Evolutionary conservation across 2,329 filamentous ascomycete genomes (phyloP), one percentile per base, ranked within the genome.

Genomic region (Cryphonectria radicalis): DNA sequence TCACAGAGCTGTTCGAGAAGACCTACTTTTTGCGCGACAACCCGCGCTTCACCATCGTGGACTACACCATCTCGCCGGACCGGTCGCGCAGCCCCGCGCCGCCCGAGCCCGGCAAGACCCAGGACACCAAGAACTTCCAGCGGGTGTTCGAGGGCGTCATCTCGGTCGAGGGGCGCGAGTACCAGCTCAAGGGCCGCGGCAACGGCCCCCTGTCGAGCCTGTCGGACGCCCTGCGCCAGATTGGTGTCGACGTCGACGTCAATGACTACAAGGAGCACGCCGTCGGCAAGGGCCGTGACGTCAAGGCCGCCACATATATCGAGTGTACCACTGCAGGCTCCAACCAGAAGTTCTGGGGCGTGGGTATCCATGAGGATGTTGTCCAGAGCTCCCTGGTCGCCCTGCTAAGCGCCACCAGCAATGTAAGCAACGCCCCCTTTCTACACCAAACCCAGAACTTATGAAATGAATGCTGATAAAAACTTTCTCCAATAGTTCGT

Each of bases 211-310:
- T 98, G 76, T 98, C 94, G 4, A 93, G 92, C 74, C 84, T 98
- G 78, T 93, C 93, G 1, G 91, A 94, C 76, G 95, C 95, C 22
- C 87, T 99, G 60, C 89, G 89, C 76, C 86, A 86, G 22, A 83
- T 98, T 46, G 93, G 93, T 71, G 91, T 98, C 74, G 91, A 97
- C 78, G 85, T 98, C 35, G 95, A 98, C 78, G 94, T 98, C 67
- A 89, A 91, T 63, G 94, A 98, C 80, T 98, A 98, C 86, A 97
- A 97, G 85, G 96, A 98, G 82, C 95, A 98, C 82, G 92, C 95
- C 40, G 94, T 98, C 76, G 94, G 94, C 75, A 86, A 87, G 67
- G 93, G 93, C 73, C 89, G 90, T 70, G 89, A 94, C 73, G 93
- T 95, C 75, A 97, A 97, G 84, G 95, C 95, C n/a, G 95, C 94